Evolutionary conservation across 2,329 filamentous ascomycete genomes (phyloP).

Genomic region (Aspergillus fumigatiaffinis): DNA sequence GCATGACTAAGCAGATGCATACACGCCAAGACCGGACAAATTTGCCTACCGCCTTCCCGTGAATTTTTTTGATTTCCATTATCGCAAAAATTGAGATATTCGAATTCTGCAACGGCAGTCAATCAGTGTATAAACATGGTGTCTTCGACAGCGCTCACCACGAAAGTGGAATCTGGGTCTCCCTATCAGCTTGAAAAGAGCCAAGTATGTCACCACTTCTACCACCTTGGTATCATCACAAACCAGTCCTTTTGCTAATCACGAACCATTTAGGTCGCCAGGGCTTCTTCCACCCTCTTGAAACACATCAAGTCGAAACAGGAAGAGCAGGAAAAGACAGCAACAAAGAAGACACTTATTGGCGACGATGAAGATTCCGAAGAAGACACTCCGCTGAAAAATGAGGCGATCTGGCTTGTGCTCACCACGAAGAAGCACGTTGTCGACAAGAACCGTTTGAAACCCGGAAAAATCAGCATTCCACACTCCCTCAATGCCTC

Average conservation of each 20-base stretch:
- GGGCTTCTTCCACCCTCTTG: slow-evolving; percentile 58
- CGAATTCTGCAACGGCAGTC: slow-evolving; percentile 18
- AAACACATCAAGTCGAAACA: slow-evolving; percentile 52
- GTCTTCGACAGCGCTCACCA: slow-evolving; percentile 39
- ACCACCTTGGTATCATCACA: background rate
- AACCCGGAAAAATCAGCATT: slow-evolving; percentile 76
- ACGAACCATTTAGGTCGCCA: slow-evolving; percentile 46
- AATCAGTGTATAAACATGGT: slow-evolving; percentile 31
- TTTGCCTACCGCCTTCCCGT: slow-evolving; percentile 34
- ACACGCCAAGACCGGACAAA: slow-evolving; percentile 29
- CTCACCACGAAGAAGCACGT: slow-evolving; percentile 65
- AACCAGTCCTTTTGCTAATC: slow-evolving; percentile 4
- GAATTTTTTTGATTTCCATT: slow-evolving; percentile 34
- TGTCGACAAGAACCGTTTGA: slow-evolving; percentile 70
- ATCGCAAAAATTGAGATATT: slow-evolving; percentile 25
- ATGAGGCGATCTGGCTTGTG: slow-evolving; percentile 57
- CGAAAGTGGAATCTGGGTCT: slow-evolving; percentile 38
- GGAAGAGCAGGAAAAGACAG: slow-evolving; percentile 45
- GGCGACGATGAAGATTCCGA: slow-evolving; percentile 43
- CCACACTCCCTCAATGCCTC: slow-evolving; percentile 71
- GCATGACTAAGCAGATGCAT: background rate
- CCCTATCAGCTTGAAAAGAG: slow-evolving; percentile 47
- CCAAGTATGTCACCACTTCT: slow-evolving; percentile 34
- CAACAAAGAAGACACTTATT: slow-evolving; percentile 54
- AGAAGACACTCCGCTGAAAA: slow-evolving; percentile 42